Conservation (phyloP, 176 grass and related monocot species). For the Paspalum vaginatum region DNA sequence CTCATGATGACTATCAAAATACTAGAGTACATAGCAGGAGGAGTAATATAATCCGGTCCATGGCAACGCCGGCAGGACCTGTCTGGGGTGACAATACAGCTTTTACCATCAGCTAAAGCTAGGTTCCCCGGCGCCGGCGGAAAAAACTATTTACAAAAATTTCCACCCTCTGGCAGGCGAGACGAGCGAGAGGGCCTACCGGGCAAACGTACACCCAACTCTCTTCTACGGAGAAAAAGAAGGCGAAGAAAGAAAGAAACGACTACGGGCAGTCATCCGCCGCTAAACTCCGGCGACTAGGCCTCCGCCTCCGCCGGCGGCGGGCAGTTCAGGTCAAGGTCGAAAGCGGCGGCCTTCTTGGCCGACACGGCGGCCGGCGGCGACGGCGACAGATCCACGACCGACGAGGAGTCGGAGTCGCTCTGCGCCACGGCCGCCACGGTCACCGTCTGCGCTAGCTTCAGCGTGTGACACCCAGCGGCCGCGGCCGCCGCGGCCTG, state of each 20-base stretch:
- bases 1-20: slow-evolving; percentile 4
- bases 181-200: background rate
- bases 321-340: slow-evolving; percentile 85
- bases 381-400: slow-evolving; percentile 59
- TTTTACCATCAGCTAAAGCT: slow-evolving; percentile 19
- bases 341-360: slow-evolving; percentile 37
- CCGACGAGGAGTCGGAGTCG: slow-evolving; percentile 83
- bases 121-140: slow-evolving; percentile 42
- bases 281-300: slow-evolving; percentile 39
- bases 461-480: slow-evolving; percentile 39
- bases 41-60: slow-evolving; percentile 43
- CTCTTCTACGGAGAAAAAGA: background rate
- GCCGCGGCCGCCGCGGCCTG: slow-evolving; percentile 14
- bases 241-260: background rate
- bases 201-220: slow-evolving; percentile 3
- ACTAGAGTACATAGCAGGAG: slow-evolving; percentile 35
- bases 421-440: slow-evolving; percentile 53
- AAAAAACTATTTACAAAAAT: slow-evolving; percentile 67
- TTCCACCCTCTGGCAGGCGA: background rate
- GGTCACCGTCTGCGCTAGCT: slow-evolving; percentile 17
- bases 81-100: slow-evolving; percentile 37
- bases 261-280: slow-evolving; percentile 30
- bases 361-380: slow-evolving; percentile 38
- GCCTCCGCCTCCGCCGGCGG: slow-evolving; percentile 62
- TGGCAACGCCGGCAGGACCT: slow-evolving; percentile 50